Evolutionary conservation across 768 basidiomycete species (phyloP).

Genomic region (Harrya chromipes): DNA sequence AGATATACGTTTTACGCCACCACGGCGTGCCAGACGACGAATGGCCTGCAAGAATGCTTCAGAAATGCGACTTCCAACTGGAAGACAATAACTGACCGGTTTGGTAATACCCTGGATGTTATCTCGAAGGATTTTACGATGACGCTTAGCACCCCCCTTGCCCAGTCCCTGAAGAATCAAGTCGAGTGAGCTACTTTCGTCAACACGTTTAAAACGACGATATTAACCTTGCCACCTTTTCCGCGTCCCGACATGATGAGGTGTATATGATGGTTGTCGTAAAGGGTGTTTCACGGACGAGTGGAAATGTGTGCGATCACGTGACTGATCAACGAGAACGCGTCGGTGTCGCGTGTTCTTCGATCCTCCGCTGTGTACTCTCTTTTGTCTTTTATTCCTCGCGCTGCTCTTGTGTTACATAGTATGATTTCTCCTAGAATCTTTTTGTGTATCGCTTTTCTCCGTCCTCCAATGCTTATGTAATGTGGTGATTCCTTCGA

Average conservation of each 20-base stretch:
- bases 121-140: slow-evolving; percentile 46
- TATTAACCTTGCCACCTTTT: slow-evolving; percentile 67
- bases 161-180: slow-evolving; percentile 57
- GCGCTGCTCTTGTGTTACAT: neutral
- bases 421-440: too few species aligned
- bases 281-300: neutral
- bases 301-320: neutral
- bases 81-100: slow-evolving; percentile 29
- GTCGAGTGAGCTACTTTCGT: neutral
- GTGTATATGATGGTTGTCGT: slow-evolving; percentile 8
- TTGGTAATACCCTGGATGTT: slow-evolving; percentile 57
- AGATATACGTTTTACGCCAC: slow-evolving; percentile 91
- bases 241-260: slow-evolving; percentile 75
- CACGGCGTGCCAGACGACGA: slow-evolving; percentile 86
- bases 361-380: too few species aligned
- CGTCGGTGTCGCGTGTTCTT: neutral
- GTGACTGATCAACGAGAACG: slow-evolving; percentile 6
- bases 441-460: too few species aligned
- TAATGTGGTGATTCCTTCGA: too few species aligned
- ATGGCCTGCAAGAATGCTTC: slow-evolving; percentile 64
- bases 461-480: neutral
- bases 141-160: slow-evolving; percentile 45
- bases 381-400: neutral
- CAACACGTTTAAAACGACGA: neutral
- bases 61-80: slow-evolving; percentile 19